Conservation (phyloP, 2,329 filamentous ascomycete species). For the Blastomyces gilchristii region DNA sequence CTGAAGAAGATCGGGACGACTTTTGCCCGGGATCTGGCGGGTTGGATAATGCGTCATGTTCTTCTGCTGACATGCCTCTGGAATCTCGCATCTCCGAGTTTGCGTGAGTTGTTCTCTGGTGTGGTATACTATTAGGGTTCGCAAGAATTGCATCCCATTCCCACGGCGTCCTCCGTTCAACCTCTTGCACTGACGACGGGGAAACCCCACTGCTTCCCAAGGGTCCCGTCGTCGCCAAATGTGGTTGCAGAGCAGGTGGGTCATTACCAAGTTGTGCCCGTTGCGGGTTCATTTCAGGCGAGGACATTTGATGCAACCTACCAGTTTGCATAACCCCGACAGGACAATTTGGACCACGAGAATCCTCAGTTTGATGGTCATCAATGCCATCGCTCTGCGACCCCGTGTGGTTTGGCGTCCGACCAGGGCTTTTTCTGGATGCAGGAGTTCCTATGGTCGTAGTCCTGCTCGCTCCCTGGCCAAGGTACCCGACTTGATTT, state of each 20-base stretch:
- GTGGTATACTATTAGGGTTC: neutral
- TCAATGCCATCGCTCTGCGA: neutral
- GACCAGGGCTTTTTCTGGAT: neutral
- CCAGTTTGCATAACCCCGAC: neutral
- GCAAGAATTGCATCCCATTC: neutral
- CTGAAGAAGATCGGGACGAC: neutral
- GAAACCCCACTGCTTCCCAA: neutral
- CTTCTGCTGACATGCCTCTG: neutral
- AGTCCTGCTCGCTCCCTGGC: neutral
- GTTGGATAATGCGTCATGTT: neutral
- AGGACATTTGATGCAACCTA: neutral
- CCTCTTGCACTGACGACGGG: neutral
- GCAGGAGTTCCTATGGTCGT: neutral
- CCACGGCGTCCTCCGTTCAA: neutral
- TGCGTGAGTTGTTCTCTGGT: neutral
- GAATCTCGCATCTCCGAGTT: neutral
- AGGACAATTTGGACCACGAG: neutral
- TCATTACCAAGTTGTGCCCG: neutral
- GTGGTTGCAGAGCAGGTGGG: neutral
- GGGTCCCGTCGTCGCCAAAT: neutral
- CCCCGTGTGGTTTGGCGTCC: neutral
- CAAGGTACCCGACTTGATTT: neutral
- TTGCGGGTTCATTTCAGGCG: neutral
- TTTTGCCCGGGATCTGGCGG: neutral
- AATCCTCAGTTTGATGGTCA: neutral